Evolutionary conservation across 805 yeast genomes (phyloP).

Genomic region (Candida morakotiae): DNA sequence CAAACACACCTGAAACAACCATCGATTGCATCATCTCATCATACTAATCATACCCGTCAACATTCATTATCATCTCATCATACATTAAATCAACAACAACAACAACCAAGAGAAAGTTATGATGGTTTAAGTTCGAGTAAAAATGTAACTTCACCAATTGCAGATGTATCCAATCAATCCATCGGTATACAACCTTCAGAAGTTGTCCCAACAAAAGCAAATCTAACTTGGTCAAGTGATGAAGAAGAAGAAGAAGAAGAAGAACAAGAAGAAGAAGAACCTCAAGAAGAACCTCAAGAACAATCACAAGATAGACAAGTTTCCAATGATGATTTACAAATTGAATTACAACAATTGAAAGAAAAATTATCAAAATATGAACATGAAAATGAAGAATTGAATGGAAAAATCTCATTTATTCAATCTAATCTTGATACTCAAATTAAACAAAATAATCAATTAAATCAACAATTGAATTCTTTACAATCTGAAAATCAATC

Average conservation of each 20-base stretch:
- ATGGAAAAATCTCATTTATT: conserved; percentile 16
- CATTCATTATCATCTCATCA: conserved; percentile 1
- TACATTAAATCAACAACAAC: background rate
- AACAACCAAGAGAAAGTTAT: background rate
- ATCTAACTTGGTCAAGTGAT: conserved; percentile 84
- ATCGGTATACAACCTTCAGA: conserved; percentile 57
- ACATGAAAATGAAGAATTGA: conserved; percentile 11
- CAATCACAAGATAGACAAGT: background rate
- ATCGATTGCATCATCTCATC: conserved; percentile 1
- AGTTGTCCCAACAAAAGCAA: conserved; percentile 81
- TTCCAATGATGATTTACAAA: background rate
- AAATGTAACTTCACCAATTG: conserved; percentile 1
- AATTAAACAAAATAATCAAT: conserved; percentile 16
- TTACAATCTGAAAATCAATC: conserved; percentile 14
- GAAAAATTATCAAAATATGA: conserved; percentile 16
- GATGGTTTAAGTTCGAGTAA: conserved; percentile 5
- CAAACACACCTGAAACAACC: conserved; percentile 1
- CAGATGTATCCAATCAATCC: conserved; percentile 4
- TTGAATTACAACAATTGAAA: conserved; percentile 22
- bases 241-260: conserved; percentile 56
- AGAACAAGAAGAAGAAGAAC: conserved; percentile 10
- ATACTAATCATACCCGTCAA: conserved; percentile 7
- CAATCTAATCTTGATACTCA: conserved; percentile 20
- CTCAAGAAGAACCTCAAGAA: background rate
- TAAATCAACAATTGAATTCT: conserved; percentile 17